phyloP scores from a whole-genome alignment of 768 basidiomycete genomes.

The Leccinellum rugosiceps region DNA sequence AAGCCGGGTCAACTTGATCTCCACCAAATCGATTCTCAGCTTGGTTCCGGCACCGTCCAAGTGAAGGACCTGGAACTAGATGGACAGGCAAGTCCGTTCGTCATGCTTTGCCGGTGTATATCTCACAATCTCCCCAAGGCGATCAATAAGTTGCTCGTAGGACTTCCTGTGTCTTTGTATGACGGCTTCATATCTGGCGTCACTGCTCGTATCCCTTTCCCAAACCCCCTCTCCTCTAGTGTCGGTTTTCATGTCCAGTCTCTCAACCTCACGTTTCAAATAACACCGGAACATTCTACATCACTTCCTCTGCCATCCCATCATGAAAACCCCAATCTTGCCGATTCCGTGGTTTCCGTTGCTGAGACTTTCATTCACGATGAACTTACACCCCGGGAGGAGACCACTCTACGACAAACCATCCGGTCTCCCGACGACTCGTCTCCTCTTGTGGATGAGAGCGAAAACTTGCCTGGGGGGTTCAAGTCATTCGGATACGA shows the following conservation, averaged over 20 bases:
- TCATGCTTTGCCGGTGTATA: slow-evolving; percentile 3
- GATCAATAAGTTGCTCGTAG: slow-evolving; percentile 67
- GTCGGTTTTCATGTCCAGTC: slow-evolving; percentile 69
- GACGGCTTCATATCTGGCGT: slow-evolving; percentile 74
- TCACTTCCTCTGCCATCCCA: slow-evolving; percentile 10
- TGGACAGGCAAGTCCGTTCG: slow-evolving; percentile 52
- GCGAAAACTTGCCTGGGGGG: slow-evolving; percentile 59
- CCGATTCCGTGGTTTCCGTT: slow-evolving; percentile 78
- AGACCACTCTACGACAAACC: slow-evolving; percentile 66
- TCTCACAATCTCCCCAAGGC: slow-evolving; percentile 46
- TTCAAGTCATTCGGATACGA: slow-evolving; percentile 50
- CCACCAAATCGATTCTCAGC: slow-evolving; percentile 85
- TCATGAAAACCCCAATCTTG: slow-evolving; percentile 42
- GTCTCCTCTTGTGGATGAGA: slow-evolving; percentile 33
- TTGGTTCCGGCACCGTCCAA: slow-evolving; percentile 88
- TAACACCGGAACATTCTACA: slow-evolving; percentile 28
- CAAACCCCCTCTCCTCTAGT: slow-evolving; percentile 74
- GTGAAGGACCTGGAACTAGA: slow-evolving; percentile 82
- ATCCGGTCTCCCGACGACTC: slow-evolving; percentile 46
- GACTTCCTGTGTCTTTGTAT: slow-evolving; percentile 63
- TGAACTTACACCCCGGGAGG: slow-evolving; percentile 72
- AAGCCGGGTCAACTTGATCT: slow-evolving; percentile 87
- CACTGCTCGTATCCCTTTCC: slow-evolving; percentile 79
- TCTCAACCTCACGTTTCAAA: slow-evolving; percentile 63
- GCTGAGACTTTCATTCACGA: slow-evolving; percentile 86